phyloP scores from a whole-genome alignment of 805 yeast genomes.

The Candida germanica region DNA sequence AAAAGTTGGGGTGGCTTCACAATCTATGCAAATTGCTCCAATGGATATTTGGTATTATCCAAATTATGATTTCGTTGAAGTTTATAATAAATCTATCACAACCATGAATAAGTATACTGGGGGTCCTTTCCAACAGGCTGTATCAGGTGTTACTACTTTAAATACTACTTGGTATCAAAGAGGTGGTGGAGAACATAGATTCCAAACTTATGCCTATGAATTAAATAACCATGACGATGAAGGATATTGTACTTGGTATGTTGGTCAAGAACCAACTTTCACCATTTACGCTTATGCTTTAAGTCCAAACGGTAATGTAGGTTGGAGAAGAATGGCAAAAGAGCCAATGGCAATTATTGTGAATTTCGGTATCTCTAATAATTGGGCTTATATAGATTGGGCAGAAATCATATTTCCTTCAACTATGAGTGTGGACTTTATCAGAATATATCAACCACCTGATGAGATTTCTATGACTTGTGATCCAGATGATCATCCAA shows the following conservation, averaged over 20 bases:
- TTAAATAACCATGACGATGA: constrained; percentile 56
- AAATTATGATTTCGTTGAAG: constrained; percentile 74
- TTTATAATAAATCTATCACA: constrained; percentile 67
- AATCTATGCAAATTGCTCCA: constrained; percentile 91
- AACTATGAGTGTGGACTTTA: constrained; percentile 74
- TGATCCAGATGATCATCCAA: constrained; percentile 85
- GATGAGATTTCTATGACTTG: constrained; percentile 64
- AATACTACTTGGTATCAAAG: constrained; percentile 80
- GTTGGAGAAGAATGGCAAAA: constrained; percentile 73
- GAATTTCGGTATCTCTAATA: constrained; percentile 86
- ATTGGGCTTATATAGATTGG: constrained; percentile 96
- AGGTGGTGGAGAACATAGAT: constrained; percentile 51
- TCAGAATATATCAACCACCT: constrained; percentile 86
- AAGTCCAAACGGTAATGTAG: constrained; percentile 89
- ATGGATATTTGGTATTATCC: constrained; percentile 93
- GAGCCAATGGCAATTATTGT: constrained; percentile 91
- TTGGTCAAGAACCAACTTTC: constrained; percentile 75
- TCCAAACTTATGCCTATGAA: constrained; percentile 77
- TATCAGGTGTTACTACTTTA: constrained; percentile 76
- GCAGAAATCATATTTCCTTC: constrained; percentile 74
- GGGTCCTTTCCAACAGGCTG: constrained; percentile 91
- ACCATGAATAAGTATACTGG: constrained; percentile 87
- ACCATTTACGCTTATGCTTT: constrained; percentile 72
- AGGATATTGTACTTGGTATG: constrained; percentile 85
- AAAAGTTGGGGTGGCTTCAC: constrained; percentile 73